Conservation (phyloP, 306 rosid species). For the Prunus kanzakura region DNA sequence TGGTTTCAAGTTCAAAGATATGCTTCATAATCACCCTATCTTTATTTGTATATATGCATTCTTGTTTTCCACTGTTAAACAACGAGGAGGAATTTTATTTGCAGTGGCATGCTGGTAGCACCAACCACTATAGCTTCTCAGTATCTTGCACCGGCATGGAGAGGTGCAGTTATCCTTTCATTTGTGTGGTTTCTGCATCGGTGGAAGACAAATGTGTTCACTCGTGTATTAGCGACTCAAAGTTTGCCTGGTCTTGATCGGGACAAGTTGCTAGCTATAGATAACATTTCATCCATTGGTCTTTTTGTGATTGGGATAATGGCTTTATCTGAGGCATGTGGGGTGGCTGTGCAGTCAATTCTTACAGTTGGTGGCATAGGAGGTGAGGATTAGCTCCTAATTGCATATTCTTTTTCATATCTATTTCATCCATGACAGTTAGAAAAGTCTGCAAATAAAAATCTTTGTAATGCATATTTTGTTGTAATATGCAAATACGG, state of each 20-base stretch:
- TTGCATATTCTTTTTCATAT: not conserved
- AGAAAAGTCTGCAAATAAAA: not conserved
- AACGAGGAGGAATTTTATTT: slow-evolving; percentile 39
- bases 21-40: slow-evolving; percentile 8
- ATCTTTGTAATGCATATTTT: not conserved
- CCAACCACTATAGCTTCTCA: slow-evolving; percentile 74
- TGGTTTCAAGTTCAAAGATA: slow-evolving; percentile 23
- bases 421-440: not conserved
- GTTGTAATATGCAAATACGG: not conserved
- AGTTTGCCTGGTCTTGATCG: slow-evolving; percentile 52
- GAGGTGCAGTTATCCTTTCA: slow-evolving; percentile 74
- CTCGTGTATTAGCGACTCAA: slow-evolving; percentile 44
- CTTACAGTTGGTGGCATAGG: slow-evolving; percentile 94
- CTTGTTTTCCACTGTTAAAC: slow-evolving; percentile 18
- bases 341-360: slow-evolving; percentile 87
- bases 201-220: slow-evolving; percentile 71
- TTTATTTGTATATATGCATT: slow-evolving; percentile 1
- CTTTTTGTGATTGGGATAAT: slow-evolving; percentile 74
- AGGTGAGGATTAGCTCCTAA: slow-evolving; percentile 41
- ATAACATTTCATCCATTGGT: slow-evolving; percentile 75
- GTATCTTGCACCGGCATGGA: slow-evolving; percentile 67
- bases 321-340: slow-evolving; percentile 96
- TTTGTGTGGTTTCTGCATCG: slow-evolving; percentile 86
- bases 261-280: slow-evolving; percentile 67
- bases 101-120: slow-evolving; percentile 77